Evolutionary conservation across 768 basidiomycete species (phyloP).

Genomic region (Candolleomyces efflorescens): DNA sequence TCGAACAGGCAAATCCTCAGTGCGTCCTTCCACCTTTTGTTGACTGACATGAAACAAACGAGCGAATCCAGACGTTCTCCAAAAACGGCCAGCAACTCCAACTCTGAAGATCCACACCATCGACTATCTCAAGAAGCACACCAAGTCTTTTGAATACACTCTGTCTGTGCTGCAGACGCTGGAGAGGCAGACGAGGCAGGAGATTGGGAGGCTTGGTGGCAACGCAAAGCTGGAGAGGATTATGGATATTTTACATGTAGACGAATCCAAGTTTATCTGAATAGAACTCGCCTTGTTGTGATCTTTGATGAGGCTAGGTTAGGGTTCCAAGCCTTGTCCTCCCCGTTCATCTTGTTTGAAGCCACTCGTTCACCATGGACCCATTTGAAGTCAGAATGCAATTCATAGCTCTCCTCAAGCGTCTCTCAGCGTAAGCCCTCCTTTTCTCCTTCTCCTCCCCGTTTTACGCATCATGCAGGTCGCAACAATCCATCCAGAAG

Average conservation of each 20-base stretch:
- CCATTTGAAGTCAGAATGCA: slow-evolving; percentile 39
- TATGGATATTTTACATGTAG: slow-evolving; percentile 49
- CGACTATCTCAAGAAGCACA: slow-evolving; percentile 68
- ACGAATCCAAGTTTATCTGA: slow-evolving; percentile 5
- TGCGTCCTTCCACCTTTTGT: slow-evolving; percentile 32
- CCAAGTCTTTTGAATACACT: slow-evolving; percentile 87
- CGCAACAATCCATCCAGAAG: not conserved
- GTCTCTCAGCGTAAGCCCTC: slow-evolving; percentile 12
- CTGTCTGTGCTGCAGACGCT: slow-evolving; percentile 61
- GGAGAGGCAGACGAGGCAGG: slow-evolving; percentile 60
- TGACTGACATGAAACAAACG: not conserved
- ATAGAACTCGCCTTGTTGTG: not conserved
- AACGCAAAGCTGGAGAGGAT: slow-evolving; percentile 59
- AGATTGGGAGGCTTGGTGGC: slow-evolving; percentile 74
- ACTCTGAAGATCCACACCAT: slow-evolving; percentile 81
- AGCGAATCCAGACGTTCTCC: slow-evolving; percentile 67
- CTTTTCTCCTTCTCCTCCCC: not conserved
- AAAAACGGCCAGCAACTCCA: slow-evolving; percentile 79
- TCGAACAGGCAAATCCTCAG: slow-evolving; percentile 82
- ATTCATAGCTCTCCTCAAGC: slow-evolving; percentile 29
- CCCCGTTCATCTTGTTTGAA: not conserved
- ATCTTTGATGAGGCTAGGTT: too few relatives aligned
- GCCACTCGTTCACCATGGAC: slow-evolving; percentile 22
- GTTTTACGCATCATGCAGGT: not conserved
- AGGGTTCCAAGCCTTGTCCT: too few relatives aligned